Conservation (phyloP, 345 rosid species). For the Salix suchowensis region DNA sequence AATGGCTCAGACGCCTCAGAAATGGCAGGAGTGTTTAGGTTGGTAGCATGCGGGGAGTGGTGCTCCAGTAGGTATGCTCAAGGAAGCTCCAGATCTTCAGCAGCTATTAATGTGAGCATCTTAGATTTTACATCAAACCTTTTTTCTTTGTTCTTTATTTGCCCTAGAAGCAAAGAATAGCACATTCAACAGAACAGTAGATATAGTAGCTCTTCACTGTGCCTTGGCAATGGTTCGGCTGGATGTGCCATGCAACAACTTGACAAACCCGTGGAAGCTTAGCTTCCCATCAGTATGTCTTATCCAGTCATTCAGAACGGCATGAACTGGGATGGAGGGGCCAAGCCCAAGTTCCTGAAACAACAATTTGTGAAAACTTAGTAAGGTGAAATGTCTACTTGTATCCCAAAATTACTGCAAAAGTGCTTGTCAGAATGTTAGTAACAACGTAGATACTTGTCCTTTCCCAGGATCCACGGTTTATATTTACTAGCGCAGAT, state of each 20-base stretch:
- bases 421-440: background rate
- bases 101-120: background rate
- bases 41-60: background rate
- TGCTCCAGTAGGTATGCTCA: background rate
- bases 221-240: slow-evolving; percentile 40
- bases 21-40: background rate
- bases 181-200: background rate
- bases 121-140: background rate
- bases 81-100: background rate
- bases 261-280: slow-evolving; percentile 88
- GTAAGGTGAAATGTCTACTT: background rate
- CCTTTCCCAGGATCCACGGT: background rate
- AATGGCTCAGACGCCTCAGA: background rate
- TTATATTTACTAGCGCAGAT: background rate
- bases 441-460: background rate
- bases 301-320: slow-evolving; percentile 93
- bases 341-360: slow-evolving; percentile 94
- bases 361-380: background rate
- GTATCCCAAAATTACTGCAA: background rate
- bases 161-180: background rate
- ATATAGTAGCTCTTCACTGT: slow-evolving; percentile 1
- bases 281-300: slow-evolving; percentile 92
- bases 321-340: slow-evolving; percentile 78
- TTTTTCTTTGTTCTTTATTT: background rate
- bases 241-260: slow-evolving; percentile 77